A percentile compares a stretch with the other conserved stretches of the same genome.
These are phyloP conservation scores for Ambrosiella xylebori DNA, from an alignment of 2,329 filamentous ascomycete species.

Conservation along the genomic window DNA sequence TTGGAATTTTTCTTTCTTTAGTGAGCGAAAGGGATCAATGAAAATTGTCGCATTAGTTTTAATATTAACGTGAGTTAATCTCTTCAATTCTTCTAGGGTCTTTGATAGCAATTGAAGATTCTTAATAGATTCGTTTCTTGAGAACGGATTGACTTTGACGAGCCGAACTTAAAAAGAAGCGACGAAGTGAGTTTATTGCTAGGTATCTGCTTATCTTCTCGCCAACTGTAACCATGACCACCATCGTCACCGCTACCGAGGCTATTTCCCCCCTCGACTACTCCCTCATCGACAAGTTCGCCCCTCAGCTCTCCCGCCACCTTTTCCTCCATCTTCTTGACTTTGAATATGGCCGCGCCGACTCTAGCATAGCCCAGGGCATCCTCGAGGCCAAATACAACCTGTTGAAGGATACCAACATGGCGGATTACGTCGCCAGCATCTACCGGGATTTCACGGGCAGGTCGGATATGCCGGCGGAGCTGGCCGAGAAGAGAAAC, in stretches of 20 bases:
- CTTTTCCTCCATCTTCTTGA: constrained; percentile 92
- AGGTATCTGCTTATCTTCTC: background rate
- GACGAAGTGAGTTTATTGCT: background rate
- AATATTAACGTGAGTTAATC: too few relatives aligned
- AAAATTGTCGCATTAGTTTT: too few relatives aligned
- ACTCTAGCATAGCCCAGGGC: constrained; percentile 53
- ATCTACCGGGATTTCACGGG: constrained; percentile 80
- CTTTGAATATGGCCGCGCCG: constrained; percentile 68
- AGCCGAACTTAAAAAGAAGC: too few relatives aligned
- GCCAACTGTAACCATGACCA: constrained; percentile 9
- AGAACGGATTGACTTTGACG: too few relatives aligned
- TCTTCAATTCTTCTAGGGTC: too few relatives aligned
- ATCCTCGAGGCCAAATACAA: constrained; percentile 79
- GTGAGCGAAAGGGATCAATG: too few relatives aligned
- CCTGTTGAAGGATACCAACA: constrained; percentile 78
- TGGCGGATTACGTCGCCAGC: constrained; percentile 93
- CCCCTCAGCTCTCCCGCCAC: constrained; percentile 85
- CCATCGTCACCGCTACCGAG: constrained; percentile 9
- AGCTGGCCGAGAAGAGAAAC: constrained; percentile 79
- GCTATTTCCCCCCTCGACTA: constrained; percentile 9
- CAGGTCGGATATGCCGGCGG: constrained; percentile 58
- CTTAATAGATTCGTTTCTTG: too few relatives aligned
- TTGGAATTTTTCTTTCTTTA: background rate
- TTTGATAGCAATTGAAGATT: too few relatives aligned
- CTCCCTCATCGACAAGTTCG: constrained; percentile 40